Percentiles rank a stretch among this genome's conserved stretches.
Conservation (phyloP, 768 basidiomycete genomes). For the Russula earlei region DNA sequence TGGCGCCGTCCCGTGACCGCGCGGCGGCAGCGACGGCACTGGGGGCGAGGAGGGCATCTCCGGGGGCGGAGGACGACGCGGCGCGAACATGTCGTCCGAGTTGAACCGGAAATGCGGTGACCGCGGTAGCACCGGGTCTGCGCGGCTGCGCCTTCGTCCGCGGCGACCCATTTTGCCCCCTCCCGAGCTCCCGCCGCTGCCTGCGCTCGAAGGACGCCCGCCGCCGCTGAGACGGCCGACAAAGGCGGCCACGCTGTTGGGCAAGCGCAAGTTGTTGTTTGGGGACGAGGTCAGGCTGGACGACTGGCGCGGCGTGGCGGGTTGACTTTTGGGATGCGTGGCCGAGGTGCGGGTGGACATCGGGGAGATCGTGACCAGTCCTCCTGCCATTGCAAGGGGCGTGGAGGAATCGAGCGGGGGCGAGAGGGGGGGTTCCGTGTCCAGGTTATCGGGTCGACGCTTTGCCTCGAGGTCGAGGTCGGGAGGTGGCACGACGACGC, state of each 20-base stretch:
- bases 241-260: not conserved
- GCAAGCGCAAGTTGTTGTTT: not conserved
- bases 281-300: not conserved
- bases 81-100: constrained; percentile 8
- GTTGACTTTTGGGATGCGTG: too few relatives aligned
- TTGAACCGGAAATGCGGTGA: not conserved
- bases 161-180: not conserved
- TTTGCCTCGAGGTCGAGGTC: too few relatives aligned
- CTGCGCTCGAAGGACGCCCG: not conserved
- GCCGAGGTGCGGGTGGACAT: not conserved
- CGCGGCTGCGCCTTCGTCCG: not conserved
- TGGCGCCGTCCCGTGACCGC: too few relatives aligned
- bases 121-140: constrained; percentile 4
- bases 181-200: not conserved
- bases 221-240: not conserved
- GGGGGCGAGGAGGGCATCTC: not conserved
- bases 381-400: not conserved
- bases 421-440: not conserved
- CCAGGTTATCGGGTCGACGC: not conserved
- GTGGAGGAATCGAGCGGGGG: not conserved
- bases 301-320: not conserved
- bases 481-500: too few relatives aligned
- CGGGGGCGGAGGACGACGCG: too few relatives aligned
- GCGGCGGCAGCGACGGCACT: not conserved
- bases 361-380: not conserved